A percentile compares a stretch with the other conserved stretches of the same genome.
Conservation (phyloP, 805 yeast species). For the Candida xyloterini region DNA sequence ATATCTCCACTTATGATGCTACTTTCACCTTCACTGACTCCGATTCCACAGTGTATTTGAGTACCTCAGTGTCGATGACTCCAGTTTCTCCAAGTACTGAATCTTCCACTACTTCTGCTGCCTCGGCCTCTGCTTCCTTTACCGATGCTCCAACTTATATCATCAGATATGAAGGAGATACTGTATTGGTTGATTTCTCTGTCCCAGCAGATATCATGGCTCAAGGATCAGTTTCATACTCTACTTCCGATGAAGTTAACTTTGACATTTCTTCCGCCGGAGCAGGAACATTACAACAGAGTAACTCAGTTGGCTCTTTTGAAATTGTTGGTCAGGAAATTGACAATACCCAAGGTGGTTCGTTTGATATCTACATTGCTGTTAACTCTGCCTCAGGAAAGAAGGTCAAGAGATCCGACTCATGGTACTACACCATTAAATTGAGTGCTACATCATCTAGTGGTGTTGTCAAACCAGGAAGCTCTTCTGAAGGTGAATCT, state of each 20-base stretch:
- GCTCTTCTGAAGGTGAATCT: neutral
- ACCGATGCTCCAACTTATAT: slow-evolving; percentile 11
- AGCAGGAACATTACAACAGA: slow-evolving; percentile 1
- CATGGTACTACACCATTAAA: slow-evolving; percentile 9
- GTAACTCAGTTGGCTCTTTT: slow-evolving; percentile 4
- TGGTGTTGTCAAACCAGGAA: slow-evolving; percentile 7
- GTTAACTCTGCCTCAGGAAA: slow-evolving; percentile 1
- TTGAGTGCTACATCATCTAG: slow-evolving; percentile 9
- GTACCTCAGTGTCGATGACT: slow-evolving; percentile 5
- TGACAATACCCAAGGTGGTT: slow-evolving; percentile 5
- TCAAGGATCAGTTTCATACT: slow-evolving; percentile 6
- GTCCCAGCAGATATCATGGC: slow-evolving; percentile 9
- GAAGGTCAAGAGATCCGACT: slow-evolving; percentile 9
- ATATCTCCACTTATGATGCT: slow-evolving; percentile 1
- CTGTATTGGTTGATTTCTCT: slow-evolving; percentile 6
- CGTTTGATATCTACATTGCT: slow-evolving; percentile 7
- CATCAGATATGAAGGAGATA: slow-evolving; percentile 6
- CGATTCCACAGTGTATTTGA: slow-evolving; percentile 2
- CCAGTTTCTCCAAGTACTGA: neutral
- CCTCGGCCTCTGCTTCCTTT: slow-evolving; percentile 1
- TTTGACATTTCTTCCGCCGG: slow-evolving; percentile 6
- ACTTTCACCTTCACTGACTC: slow-evolving; percentile 10
- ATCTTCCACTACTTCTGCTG: neutral
- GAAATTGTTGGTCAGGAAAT: slow-evolving; percentile 10
- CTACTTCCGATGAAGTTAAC: slow-evolving; percentile 7